phyloP scores from a whole-genome alignment of 257 asterid species.

The Forsythia viridissima region DNA sequence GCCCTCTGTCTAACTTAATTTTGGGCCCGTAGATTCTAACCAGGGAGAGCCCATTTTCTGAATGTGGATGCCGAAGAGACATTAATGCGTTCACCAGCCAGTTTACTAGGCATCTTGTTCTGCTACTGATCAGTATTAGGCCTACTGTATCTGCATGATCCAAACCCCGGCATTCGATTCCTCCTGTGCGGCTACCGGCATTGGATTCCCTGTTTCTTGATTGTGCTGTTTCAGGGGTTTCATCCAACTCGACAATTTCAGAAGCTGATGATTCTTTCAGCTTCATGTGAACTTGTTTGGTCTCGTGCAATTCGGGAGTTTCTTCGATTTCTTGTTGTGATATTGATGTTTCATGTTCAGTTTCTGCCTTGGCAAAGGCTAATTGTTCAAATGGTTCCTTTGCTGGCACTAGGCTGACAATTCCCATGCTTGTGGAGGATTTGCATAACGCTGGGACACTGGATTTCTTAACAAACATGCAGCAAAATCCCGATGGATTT shows the following conservation, averaged over 20 bases:
- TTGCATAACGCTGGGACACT: constrained; percentile 30
- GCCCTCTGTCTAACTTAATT: constrained; percentile 56
- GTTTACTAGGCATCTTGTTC: constrained; percentile 54
- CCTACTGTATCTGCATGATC: constrained; percentile 80
- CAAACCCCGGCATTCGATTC: constrained; percentile 50
- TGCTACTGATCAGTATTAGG: constrained; percentile 55
- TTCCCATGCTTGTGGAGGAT: constrained; percentile 46
- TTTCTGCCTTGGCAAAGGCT: constrained; percentile 4
- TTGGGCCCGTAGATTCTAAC: constrained; percentile 70
- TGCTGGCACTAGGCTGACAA: constrained; percentile 55
- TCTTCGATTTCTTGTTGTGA: constrained; percentile 26
- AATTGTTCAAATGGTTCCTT: constrained; percentile 17
- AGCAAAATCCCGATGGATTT: constrained; percentile 86
- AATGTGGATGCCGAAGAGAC: constrained; percentile 62
- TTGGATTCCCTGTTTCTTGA: neutral
- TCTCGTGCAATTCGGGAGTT: neutral
- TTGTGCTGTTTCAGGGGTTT: constrained; percentile 1
- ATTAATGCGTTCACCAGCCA: constrained; percentile 73
- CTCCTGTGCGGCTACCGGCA: neutral
- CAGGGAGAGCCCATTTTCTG: constrained; percentile 48
- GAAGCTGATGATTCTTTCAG: constrained; percentile 25
- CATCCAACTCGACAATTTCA: constrained; percentile 28
- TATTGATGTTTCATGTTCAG: constrained; percentile 19
- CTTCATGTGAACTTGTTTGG: constrained; percentile 6
- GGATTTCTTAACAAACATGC: constrained; percentile 68